Evolutionary conservation across 352 stramenopile species (phyloP), one percentile per base, ranked within the genome.

Genomic region (Globisporangium mamillatum): DNA sequence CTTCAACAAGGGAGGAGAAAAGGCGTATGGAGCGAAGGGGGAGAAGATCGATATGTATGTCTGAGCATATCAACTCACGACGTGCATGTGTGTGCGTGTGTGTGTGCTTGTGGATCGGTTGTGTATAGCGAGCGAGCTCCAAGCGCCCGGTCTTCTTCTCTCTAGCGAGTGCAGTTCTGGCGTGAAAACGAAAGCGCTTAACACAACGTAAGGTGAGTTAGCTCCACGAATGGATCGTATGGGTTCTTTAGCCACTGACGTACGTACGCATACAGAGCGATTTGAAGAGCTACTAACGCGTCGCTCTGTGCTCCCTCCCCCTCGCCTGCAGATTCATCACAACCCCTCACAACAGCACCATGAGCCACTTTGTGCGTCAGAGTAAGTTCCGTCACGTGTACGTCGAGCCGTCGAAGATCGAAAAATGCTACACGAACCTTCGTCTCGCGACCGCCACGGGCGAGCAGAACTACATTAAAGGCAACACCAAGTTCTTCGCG

Each of bases 401-500:
- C 85, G 85, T 98, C 61, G 97, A 99, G 77, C 84, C 94, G 63
- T 96, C 97, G 67, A 99, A 99, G 85, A 76, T 96, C 74, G 95
- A 98, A 72, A 89, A 84, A 50, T 92, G 81, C 75, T 97, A 96
- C 81, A 94, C 87, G 57, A 96, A 96, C 72, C 75, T 99, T 64
- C 90, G 95, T 29, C 82, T 99, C 53, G 92, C 96, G 25, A 99
- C 97, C 44, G 93, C 97, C 36, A 99, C 97, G 60, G 98, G 98
- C 67, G 98, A 99, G 76, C 97, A 99, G 78, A 98, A 98, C 73
- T 99, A 99, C 86, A 99, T 99, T 82, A 99, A 99, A 81, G 97
- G 95, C 46, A 99, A 99, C 75, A 97, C 97, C 65, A 99, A 99
- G 87, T 99, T 99, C 81, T 99, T 99, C 77, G 97, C 97, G 24